Base-by-base conservation (phyloP, 768 basidiomycete genomes). In the Cyclocybe cylindracea region DNA sequence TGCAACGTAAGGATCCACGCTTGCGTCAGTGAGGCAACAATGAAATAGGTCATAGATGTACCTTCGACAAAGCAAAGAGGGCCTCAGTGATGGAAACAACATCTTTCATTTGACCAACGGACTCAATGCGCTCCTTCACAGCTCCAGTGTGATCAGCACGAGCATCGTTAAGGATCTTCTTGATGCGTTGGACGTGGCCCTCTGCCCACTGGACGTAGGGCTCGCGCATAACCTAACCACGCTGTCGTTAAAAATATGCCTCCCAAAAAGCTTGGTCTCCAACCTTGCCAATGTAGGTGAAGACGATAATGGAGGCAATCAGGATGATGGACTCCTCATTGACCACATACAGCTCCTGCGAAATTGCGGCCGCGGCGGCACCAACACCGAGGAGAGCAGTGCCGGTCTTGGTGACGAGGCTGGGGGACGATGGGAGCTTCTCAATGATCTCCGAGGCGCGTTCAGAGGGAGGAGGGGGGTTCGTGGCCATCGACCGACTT, bases 251-350 rank as follows among this genome's bases (percentile, higher is more conserved):
- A 58, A 51, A 24, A 24, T 56, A 52, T n/a, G n/a, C 56, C 55
- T 37, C 46, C 19, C 44, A 19, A 46, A 52, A 34, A 38, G 40
- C 19, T 50, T 45, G 10, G 40, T 33, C 13, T 39, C n/a, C 80
- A 52, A 87, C 90, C 82, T 86, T 88, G 63, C 82, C 92, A 61
- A 96, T 78, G 68, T 87, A 89, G 41, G 84, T 80, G 59, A 92
- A 82, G 63, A 97, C 84, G 54, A 95, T 86, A 57, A 89, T 74
- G 60, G 89, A 91, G 18, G 91, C 94, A 36, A 87, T 78, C 34
- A 91, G 84, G 41, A 98, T 79, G 58, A 98, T 87, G 18, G 91
- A 86, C 78, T 98, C 97, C 71, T 98, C 95, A 70, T 97, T 97
- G 65, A 96, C 84, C 54, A 99, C 96, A 66, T 98, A 98, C 45